Evolutionary conservation across 2,329 filamentous ascomycete species (phyloP), one percentile per base, ranked within the genome.

Genomic region (Kalmusia sp.): DNA sequence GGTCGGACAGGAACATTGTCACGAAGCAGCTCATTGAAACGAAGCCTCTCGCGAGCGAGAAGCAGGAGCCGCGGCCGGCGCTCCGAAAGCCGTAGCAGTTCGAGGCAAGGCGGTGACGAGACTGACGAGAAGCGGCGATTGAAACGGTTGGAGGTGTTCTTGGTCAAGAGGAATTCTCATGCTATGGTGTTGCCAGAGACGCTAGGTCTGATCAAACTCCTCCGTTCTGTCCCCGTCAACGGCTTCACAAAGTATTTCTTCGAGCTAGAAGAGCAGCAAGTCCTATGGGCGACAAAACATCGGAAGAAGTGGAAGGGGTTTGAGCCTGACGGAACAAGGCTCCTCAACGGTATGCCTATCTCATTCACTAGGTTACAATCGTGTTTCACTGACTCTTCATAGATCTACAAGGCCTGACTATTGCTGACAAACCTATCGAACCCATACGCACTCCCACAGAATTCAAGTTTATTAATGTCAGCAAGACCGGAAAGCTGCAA

Each of bases 241-340:
- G 63, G 62, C 2, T 59, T 50, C n/a, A 59, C 58, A 3, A 59
- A 57, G 14, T 67, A 68, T 27, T 58, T 54, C 30, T 55, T 69
- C 6, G 64, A 69, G 52, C 55, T 69, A 7, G 57, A 63, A 30
- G 62, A 51, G 8, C 54, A 58, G 33, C 55, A 57, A 19, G 52
- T 56, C n/a, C 39, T 62, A 1, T 69, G 64, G 63, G 64, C 64
- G 9, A 67, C 54, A 15, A 64, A 65, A 27, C 44, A 58, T 17
- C 49, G 54, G 17, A 63, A 62, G 30, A 49, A 35, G 21, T 69
- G 66, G 66, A 41, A 58, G 35, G 64, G 63, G 1, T 52, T 59
- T 34, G 64, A 65, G 49, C 66, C 66, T 9, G 62, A 67, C 39
- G 64, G 60, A 0, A 35, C 39, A 5, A 58, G 52, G 25, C 54